Evolutionary conservation across 2,329 filamentous ascomycete species (phyloP), one percentile per base, ranked within the genome.

Genomic region (Xylaria sp.): DNA sequence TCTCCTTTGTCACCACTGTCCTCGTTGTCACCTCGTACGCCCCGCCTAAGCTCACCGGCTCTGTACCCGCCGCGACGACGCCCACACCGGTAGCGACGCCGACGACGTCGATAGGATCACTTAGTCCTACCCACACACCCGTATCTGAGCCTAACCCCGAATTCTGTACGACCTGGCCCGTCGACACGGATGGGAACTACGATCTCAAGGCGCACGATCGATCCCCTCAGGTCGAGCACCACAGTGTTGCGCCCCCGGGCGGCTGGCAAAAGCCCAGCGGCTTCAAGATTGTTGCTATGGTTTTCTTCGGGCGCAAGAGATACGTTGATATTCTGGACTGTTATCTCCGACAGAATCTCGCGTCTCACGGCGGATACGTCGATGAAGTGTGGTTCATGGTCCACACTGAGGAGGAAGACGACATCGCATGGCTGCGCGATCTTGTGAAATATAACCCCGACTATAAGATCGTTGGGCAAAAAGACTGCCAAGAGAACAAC

Each of bases 281-380:
- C 12, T 49, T 78, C 70, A 82, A 80, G 70, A 75, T 85, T n/a
- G 79, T 84, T 67, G 83, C 78, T 18, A 78, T 85, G 65, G 81
- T 85, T 0, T 85, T 85, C 66, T 85, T 79, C 68, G 84, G 83
- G 23, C 80, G 83, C 18, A 80, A 80, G 59, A 76, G 79, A 64
- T 80, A 81, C 10, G 82, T 85, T 28, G 81, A 83, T 39, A 80
- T 85, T 33, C 72, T 86, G 49, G 83, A 84, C 68, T 86, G 84
- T 67, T 86, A 85, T 68, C 73, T 78, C 13, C 71, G 83, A 76
- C 79, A 82, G 68, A 85, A 85, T 64, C 74, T 86, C 46, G 80
- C 76, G 25, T 81, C 80, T 69, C 82, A 84, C 54, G 82, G 82
- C 9, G 82, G 83, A 28, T 79, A 84, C 67, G 76, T 84, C 25